Conservation (phyloP, 768 basidiomycete genomes). For the Wakefieldia striispora region DNA sequence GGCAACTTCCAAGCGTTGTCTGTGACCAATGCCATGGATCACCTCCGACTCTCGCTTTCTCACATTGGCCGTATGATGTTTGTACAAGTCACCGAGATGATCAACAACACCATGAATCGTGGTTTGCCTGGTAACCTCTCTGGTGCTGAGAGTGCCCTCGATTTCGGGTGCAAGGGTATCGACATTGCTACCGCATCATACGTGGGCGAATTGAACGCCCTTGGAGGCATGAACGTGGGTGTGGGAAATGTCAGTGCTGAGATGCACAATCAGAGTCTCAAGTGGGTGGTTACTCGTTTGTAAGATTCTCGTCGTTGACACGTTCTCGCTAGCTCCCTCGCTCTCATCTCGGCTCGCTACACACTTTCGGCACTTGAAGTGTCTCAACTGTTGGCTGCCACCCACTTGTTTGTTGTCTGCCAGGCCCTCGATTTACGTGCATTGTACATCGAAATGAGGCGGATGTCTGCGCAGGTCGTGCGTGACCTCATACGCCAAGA, state of each 20-base stretch:
- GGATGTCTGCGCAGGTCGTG: conserved; percentile 22
- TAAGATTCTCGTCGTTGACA: neutral
- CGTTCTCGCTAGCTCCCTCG: conserved; percentile 59
- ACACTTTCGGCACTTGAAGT: conserved; percentile 79
- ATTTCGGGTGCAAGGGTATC: conserved; percentile 82
- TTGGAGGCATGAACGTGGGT: conserved; percentile 73
- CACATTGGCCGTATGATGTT: conserved; percentile 72
- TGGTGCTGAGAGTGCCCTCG: conserved; percentile 74
- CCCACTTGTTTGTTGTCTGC: conserved; percentile 72
- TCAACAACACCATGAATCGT: conserved; percentile 63
- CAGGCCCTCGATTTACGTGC: conserved; percentile 88
- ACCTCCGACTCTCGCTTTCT: conserved; percentile 70
- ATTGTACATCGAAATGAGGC: conserved; percentile 62
- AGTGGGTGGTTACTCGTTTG: conserved; percentile 45
- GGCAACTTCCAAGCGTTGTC: conserved; percentile 91
- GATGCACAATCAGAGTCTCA: conserved; percentile 92
- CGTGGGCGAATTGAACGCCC: conserved; percentile 74
- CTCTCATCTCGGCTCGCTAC: conserved; percentile 78
- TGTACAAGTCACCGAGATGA: conserved; percentile 55
- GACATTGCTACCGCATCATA: conserved; percentile 86
- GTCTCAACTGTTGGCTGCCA: conserved; percentile 67
- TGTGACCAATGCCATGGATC: conserved; percentile 85
- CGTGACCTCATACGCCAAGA: conserved; percentile 13
- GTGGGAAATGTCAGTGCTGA: conserved; percentile 85
- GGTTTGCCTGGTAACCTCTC: conserved; percentile 80